phyloP scores from a whole-genome alignment of 331 rosid species.

The Cydonia oblonga region DNA sequence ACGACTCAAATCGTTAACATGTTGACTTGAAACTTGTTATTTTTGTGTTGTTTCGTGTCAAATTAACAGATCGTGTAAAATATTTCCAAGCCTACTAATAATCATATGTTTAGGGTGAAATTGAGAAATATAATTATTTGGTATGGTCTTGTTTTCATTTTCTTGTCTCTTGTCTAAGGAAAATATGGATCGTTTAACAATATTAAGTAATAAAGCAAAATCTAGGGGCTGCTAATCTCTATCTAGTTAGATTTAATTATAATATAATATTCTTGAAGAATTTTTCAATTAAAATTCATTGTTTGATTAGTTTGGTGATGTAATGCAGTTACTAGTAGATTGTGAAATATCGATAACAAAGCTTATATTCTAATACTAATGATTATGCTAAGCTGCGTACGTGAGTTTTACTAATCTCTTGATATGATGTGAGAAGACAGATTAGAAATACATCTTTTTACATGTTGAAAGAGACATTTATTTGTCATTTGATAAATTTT shows the following conservation, averaged over 20 bases:
- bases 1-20: too few species aligned
- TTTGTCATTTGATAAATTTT: too few species aligned
- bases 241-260: not conserved
- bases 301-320: not conserved
- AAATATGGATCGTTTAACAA: not conserved
- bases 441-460: too few species aligned
- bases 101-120: too few species aligned
- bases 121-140: not conserved
- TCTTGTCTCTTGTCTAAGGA: not conserved
- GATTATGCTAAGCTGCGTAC: not conserved
- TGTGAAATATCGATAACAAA: not conserved
- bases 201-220: too few species aligned
- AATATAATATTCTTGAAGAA: not conserved
- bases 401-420: too few species aligned
- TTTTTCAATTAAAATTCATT: too few species aligned
- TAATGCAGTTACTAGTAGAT: not conserved
- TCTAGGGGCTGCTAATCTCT: not conserved
- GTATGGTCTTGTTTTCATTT: not conserved
- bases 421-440: too few species aligned
- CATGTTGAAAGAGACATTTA: too few species aligned
- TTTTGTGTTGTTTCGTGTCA: too few species aligned
- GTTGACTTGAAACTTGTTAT: too few species aligned
- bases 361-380: not conserved
- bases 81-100: accelerated
- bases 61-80: too few species aligned